Base-by-base conservation (phyloP, 208 protist species). In the Leishmania major region DNA sequence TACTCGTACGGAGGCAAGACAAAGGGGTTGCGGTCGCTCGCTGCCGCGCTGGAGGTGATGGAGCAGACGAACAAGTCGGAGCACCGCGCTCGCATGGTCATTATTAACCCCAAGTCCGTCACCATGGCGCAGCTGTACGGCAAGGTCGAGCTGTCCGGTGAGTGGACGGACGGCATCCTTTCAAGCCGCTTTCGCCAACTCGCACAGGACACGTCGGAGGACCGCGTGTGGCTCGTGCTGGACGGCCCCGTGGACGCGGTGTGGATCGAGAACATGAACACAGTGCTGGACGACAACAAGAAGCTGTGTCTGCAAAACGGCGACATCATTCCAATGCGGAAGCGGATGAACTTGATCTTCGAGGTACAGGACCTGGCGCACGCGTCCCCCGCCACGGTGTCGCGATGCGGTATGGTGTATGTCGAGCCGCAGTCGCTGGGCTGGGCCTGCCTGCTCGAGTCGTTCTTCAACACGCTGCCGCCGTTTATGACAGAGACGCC, bases 181-280 rank as follows among this genome's bases (percentile, higher is more conserved):
- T 98, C 98, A 25, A 97, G 94, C 86, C 90, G 96, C 53, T 99
- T 99, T 86, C 91, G 98, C 62, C 89, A 92, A 40, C 89, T 96
- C 51, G 92, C 95, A 47, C 84, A 97, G 82, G 92, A 98, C 78
- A 90, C 91, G 19, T 94, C 95, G 22, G 79, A 83, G 28, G 94
- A 98, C 72, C 91, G 96, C 73, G 98, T 99, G 85, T 99, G 98
- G 98, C 89, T 99, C 70, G 92, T 99, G 25, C 96, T 99, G 25
- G 98, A 99, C 72, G 98, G 98, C 78, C 99, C 99, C 47, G 99
- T 99, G 13, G 99, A 99, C 87, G 98, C 99, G n/a, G 91, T 99
- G 66, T 99, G 99, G 99, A 99, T 99, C 93, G 99, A 99, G 89
- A 99, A 99, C 88, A 99, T 99, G 98, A 99, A 99, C 93, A 99